Conservation (phyloP, 257 asterid species). For the Primulina eburnea region DNA sequence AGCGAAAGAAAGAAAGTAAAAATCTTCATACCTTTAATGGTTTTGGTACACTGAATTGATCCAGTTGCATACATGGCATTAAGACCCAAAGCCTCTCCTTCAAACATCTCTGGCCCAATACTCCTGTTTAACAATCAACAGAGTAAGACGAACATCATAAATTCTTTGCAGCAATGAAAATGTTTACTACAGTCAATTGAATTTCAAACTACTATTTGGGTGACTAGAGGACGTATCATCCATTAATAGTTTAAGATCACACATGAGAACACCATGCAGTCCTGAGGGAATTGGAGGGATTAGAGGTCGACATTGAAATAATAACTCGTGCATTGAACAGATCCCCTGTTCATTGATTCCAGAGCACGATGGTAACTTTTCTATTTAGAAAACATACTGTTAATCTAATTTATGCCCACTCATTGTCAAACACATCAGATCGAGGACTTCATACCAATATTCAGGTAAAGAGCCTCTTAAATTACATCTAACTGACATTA, state of each 20-base stretch:
- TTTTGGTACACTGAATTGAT: constrained; percentile 80
- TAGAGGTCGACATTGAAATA: background rate
- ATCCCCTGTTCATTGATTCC: background rate
- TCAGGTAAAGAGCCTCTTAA: no score
- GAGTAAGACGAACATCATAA: background rate
- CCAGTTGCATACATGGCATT: constrained; percentile 79
- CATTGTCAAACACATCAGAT: no score
- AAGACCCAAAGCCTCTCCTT: constrained; percentile 93
- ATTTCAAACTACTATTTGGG: background rate
- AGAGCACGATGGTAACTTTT: no score
- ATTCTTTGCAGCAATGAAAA: background rate
- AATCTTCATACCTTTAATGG: constrained; percentile 59
- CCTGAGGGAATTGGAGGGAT: background rate
- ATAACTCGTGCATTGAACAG: background rate
- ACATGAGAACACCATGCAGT: background rate
- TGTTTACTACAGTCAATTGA: background rate
- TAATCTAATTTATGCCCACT: no score
- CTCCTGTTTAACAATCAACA: constrained; percentile 46
- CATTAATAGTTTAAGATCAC: constrained; percentile 4
- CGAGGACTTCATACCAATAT: no score
- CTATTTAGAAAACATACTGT: no score
- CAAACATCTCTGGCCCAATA: constrained; percentile 83
- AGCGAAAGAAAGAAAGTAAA: constrained; percentile 7
- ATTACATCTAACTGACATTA: no score
- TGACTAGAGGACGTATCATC: background rate